phyloP scores from a whole-genome alignment of 2,329 filamentous ascomycete species.

The Diaporthe batatas region DNA sequence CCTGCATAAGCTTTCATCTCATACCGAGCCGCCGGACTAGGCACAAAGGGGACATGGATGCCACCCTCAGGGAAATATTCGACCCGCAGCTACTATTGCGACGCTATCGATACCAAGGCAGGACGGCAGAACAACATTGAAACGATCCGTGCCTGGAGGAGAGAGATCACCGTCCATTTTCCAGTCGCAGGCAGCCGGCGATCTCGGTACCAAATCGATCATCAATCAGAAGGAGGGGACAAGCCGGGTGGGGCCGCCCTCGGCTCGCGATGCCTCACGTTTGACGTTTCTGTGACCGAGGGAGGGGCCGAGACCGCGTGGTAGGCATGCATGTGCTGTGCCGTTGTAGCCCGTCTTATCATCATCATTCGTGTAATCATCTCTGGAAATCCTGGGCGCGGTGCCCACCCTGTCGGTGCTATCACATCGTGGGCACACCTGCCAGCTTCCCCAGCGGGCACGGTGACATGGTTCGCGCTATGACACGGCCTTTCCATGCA shows the following conservation, averaged over 20 bases:
- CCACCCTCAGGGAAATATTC: background rate
- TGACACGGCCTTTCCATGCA: conserved; percentile 9
- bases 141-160: background rate
- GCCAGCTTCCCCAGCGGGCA: background rate
- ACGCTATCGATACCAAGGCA: conserved; percentile 13
- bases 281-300: background rate
- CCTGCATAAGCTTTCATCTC: conserved; percentile 26
- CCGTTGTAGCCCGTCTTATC: background rate
- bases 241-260: conserved; percentile 16
- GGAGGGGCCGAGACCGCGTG: conserved; percentile 2
- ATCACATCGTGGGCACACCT: background rate
- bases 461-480: conserved; percentile 30
- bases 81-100: conserved; percentile 25
- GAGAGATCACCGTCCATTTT: background rate
- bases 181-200: background rate
- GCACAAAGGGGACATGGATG: background rate
- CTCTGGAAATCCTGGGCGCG: background rate
- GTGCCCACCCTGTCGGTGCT: conserved; percentile 17
- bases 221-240: background rate
- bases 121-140: background rate
- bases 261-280: background rate
- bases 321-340: conserved; percentile 5
- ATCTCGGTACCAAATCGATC: background rate
- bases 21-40: background rate
- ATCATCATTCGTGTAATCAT: conserved; percentile 6